phyloP scores from a whole-genome alignment of 805 yeast species.

The Wickerhamiella parazyma region DNA sequence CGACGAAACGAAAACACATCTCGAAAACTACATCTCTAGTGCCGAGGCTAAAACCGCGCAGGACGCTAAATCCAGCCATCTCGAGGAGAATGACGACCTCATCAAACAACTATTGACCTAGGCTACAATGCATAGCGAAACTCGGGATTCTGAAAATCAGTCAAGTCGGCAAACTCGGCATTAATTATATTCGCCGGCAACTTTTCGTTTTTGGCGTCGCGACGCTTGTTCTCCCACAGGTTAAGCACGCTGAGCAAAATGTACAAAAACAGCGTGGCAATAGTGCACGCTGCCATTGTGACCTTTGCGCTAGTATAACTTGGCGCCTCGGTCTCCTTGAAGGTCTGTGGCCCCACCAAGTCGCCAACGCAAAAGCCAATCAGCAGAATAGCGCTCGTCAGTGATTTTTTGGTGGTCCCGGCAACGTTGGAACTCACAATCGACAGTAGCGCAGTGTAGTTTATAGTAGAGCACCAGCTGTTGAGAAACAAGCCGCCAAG shows the following conservation, averaged over 20 bases:
- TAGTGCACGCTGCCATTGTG: conserved; percentile 41
- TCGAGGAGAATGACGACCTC: neutral
- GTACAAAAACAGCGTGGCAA: conserved; percentile 26
- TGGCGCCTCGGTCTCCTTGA: conserved; percentile 43
- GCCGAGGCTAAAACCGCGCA: neutral
- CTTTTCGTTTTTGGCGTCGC: conserved; percentile 7
- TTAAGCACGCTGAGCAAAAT: conserved; percentile 17
- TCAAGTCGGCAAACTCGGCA: conserved; percentile 32
- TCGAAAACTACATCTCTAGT: neutral
- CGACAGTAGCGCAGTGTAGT: conserved; percentile 17
- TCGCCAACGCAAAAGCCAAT: conserved; percentile 58
- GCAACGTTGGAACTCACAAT: conserved; percentile 38
- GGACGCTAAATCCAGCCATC: neutral
- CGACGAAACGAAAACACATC: neutral
- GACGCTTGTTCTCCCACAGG: conserved; percentile 9
- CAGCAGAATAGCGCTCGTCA: conserved; percentile 43
- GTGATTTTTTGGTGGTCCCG: conserved; percentile 59
- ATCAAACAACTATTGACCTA: neutral
- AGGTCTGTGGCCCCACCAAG: conserved; percentile 62
- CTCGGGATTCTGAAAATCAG: conserved; percentile 38
- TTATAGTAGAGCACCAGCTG: conserved; percentile 20
- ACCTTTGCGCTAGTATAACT: conserved; percentile 42
- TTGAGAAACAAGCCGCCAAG: conserved; percentile 31
- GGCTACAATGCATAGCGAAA: conserved; percentile 30
- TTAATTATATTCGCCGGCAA: conserved; percentile 2